Evolutionary conservation across 2,329 filamentous ascomycete genomes (phyloP), one percentile per base, ranked within the genome.

Genomic region (Alternaria sp.): DNA sequence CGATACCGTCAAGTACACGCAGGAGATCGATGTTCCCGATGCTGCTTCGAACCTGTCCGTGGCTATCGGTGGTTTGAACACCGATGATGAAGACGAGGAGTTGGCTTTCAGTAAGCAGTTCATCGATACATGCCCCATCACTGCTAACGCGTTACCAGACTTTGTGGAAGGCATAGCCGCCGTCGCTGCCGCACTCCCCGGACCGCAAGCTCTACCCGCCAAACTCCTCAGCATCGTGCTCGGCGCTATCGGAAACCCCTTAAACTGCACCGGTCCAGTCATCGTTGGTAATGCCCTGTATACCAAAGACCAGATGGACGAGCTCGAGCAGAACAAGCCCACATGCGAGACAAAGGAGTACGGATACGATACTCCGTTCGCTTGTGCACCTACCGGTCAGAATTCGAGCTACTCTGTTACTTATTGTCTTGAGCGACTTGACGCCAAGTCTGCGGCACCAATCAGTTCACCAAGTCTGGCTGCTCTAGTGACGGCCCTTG

Each of bases 141-240:
- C n/a, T 41, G 1, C 37, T 41, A 41, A 41, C 4, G 0, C n/a
- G 0, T 6, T 0, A 18, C 8, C 0, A 18, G 37, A 41, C 1
- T 41, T 41, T 1, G 37, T 41, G 37, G 37, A 41, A 11, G 37
- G 37, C 2, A 41, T 41, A 18, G 37, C n/a, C n/a, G 37, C 37
- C 37, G 37, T 41, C 37, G 37, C 37, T 41, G 37, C 37, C 37
- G 37, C 37, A 41, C 2, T 41, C n/a, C 37, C 37, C 1, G 37
- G 37, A 0, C 37, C 37, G 37, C 37, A 41, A 41, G 37, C 37
- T 5, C 15, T 41, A 1, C 37, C 37, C 0, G 37, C 37, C 2
- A 41, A 9, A 11, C 37, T 41, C 4, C 37, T 41, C 37, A 41
- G 37, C 37, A 18, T 18, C 37, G 37, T 18, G 37, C 15, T 41